phyloP scores from a whole-genome alignment of 169 alveolate genomes.

The Babesia ovata region DNA sequence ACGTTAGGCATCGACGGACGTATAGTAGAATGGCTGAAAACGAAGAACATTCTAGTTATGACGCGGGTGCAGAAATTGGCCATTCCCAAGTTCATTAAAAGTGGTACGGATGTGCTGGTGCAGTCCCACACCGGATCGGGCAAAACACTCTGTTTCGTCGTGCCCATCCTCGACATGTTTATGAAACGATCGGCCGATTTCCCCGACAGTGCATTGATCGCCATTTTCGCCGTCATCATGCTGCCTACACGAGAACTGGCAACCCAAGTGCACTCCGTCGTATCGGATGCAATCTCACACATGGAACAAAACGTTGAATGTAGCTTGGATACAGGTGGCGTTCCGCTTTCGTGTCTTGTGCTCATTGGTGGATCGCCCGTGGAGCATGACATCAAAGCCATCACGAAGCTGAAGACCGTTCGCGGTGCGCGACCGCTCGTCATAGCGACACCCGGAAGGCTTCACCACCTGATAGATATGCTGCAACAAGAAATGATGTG shows the following conservation, averaged over 20 bases:
- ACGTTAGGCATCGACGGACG: slow-evolving; percentile 6
- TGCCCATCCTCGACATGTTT: slow-evolving; percentile 81
- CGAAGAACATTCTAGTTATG: slow-evolving; percentile 21
- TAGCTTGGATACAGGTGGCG: background rate
- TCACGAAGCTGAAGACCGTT: slow-evolving; percentile 13
- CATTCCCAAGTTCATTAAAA: slow-evolving; percentile 32
- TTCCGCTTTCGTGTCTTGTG: slow-evolving; percentile 17
- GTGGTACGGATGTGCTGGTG: slow-evolving; percentile 59
- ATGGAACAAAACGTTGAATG: background rate
- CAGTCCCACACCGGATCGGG: slow-evolving; percentile 91
- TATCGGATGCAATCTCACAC: slow-evolving; percentile 1
- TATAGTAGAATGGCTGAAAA: slow-evolving; percentile 48
- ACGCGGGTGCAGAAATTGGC: slow-evolving; percentile 61
- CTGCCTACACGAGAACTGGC: slow-evolving; percentile 99
- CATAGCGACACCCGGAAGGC: slow-evolving; percentile 67
- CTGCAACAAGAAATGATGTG: slow-evolving; percentile 46
- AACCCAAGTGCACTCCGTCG: slow-evolving; percentile 75
- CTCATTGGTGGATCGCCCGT: slow-evolving; percentile 62
- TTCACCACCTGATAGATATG: slow-evolving; percentile 58
- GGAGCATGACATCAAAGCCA: slow-evolving; percentile 43
- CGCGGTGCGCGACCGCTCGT: slow-evolving; percentile 23
- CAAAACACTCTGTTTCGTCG: slow-evolving; percentile 92
- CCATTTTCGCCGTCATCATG: slow-evolving; percentile 82
- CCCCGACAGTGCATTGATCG: slow-evolving; percentile 32
- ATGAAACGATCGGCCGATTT: background rate